These are phyloP conservation scores for Phialophora expanda DNA, from an alignment of 2,329 filamentous ascomycete genomes.

Conservation along the genomic window DNA sequence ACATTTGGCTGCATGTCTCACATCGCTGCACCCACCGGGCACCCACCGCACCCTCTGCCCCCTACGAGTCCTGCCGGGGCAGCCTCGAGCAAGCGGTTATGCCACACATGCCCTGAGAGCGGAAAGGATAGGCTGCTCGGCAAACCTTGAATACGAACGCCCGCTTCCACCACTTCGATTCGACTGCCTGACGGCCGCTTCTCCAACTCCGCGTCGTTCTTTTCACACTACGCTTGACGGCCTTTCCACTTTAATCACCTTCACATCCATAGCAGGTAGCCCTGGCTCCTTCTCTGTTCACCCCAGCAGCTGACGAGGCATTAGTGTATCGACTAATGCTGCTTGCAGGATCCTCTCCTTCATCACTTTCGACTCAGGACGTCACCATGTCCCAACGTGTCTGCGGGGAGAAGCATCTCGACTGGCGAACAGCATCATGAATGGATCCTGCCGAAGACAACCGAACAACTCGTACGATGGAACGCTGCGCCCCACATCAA, in stretches of 20 bases:
- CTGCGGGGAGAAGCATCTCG: neutral
- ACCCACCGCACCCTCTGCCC: neutral
- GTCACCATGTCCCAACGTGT: neutral
- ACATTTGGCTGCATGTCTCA: constrained; percentile 1
- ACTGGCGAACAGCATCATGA: neutral
- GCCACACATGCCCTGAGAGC: neutral
- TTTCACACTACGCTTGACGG: neutral
- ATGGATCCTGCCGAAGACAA: neutral
- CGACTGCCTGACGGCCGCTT: neutral
- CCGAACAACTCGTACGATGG: neutral
- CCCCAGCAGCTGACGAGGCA: neutral
- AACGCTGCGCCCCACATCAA: neutral
- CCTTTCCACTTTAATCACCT: neutral
- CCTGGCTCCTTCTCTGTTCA: neutral
- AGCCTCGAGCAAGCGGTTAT: neutral
- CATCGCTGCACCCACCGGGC: neutral
- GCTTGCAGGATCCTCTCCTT: neutral
- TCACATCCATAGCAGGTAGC: neutral
- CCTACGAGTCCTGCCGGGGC: neutral
- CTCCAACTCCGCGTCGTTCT: neutral
- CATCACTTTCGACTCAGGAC: neutral
- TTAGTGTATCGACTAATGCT: neutral
- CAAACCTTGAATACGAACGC: neutral
- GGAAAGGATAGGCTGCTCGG: neutral
- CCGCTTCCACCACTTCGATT: neutral